Evolutionary conservation across 805 yeast genomes (phyloP), one percentile per base, ranked within the genome.

Genomic region (Ogataea polymorpha): DNA sequence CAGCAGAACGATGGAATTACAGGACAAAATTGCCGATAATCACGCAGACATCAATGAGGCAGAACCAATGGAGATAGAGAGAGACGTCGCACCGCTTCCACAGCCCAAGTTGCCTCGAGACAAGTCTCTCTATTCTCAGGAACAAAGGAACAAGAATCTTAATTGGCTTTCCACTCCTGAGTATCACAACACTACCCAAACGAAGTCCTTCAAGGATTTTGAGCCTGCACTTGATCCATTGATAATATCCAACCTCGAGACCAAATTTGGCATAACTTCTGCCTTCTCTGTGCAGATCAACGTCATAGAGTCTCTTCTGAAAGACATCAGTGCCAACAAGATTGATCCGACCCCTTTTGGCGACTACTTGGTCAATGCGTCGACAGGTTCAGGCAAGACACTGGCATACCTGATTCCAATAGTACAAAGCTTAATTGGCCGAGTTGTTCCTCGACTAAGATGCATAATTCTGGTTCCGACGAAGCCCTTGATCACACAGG

Each of bases 341-440:
- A 45, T 68, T 18, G 63, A 68, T 30, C 82, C 86, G 1, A 78
- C 71, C 39, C 68, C 75, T 30, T 68, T 70, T 42, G 91, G 91
- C 17, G 96, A 93, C 62, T 62, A 89, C 14, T 67, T 91, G 32
- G 96, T 91, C 5, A 90, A 91, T 62, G 96, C 99, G 2, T 78
- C 95, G 9, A 91, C 99, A 0, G 99, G 99, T 31, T 85, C 96
- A 0, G 99, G 99, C 55, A 91, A 91, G 59, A 91, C 99, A 0
- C 67, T 93, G 40, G 95, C 96, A 2, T 91, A 91, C 56, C 72
- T 80, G 37, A 72, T 91, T 2, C 98, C 99, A 1, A 74, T 93
- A 6, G 71, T 93, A 2, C 89, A 90, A 46, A 66, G 79, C 2
- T 67, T 91, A 38, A 65, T 71, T 12, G 62, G 65, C 7, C 72